Evolutionary conservation across 2,329 filamentous ascomycete genomes (phyloP).

Genomic region (Penicillium sp.): DNA sequence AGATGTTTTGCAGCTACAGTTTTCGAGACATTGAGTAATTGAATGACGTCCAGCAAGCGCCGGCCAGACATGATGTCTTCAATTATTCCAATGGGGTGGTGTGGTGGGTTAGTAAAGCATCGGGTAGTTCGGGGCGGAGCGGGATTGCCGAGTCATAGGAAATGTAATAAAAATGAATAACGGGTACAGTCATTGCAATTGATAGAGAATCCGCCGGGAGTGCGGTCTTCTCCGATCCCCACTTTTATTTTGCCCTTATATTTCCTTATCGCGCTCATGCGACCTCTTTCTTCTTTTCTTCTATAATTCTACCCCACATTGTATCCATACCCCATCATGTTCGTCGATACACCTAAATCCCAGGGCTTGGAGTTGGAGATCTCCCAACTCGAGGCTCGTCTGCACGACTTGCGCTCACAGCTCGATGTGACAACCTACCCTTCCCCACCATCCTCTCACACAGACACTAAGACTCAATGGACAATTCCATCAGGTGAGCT

Average conservation of each 20-base stretch:
- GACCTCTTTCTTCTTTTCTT: slow-evolving; percentile 7
- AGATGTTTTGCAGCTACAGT: slow-evolving; percentile 66
- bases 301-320: neutral
- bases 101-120: slow-evolving; percentile 1
- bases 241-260: neutral
- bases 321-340: slow-evolving; percentile 1
- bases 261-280: neutral
- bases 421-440: slow-evolving; percentile 30
- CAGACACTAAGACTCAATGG: slow-evolving; percentile 15
- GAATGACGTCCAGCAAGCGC: slow-evolving; percentile 70
- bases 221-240: slow-evolving; percentile 19
- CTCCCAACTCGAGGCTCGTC: slow-evolving; percentile 49
- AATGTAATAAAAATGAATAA: slow-evolving; percentile 14
- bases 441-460: slow-evolving; percentile 18
- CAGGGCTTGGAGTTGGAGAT: slow-evolving; percentile 40
- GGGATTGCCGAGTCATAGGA: slow-evolving; percentile 13
- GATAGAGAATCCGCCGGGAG: slow-evolving; percentile 21
- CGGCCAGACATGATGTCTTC: slow-evolving; percentile 52
- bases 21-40: slow-evolving; percentile 69
- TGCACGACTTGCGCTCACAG: slow-evolving; percentile 47
- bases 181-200: slow-evolving; percentile 3
- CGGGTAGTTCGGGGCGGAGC: slow-evolving; percentile 13
- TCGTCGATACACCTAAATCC: slow-evolving; percentile 11
- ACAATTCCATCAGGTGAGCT: slow-evolving; percentile 5
- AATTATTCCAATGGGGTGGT: neutral